Base-by-base conservation (phyloP, 176 grass and related monocot species). In the Carex pumila region DNA sequence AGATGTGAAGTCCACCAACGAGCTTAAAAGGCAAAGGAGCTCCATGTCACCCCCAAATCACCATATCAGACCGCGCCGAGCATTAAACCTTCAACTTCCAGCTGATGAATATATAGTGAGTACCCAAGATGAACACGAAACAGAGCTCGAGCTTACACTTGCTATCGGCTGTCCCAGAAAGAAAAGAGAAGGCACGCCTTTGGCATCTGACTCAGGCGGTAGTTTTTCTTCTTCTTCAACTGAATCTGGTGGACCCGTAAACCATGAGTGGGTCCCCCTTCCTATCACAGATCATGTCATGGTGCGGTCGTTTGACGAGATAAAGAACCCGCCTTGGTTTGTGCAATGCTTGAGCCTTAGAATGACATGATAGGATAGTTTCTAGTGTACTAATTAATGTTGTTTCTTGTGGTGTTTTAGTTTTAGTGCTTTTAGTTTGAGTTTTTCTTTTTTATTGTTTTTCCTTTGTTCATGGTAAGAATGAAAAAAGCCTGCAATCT, bases 71-170 rank as follows among this genome's bases (percentile, higher is more conserved):
- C 83, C 79, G 3, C 74, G 85, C 39, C 56, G 68, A 15, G 85
- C 63, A 9, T 77, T 89, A 36, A 85, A 86, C 83, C 65, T 89
- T 58, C 87, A 81, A 69, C 89, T 87, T 31, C 72, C 83, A 0
- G 87, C 62, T 2, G 85, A 86, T 43, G 87, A 90, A 65, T 81
- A 86, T 66, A 21, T 84, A 62, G 41, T 31, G 3, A 12, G 34
- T 31, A 50, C 85, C 49, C 85, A 83, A 57, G 92, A 87, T 64
- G 87, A 88, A 3, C 77, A 52, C 29, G 34, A 85, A 18, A 3
- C 88, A 12, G 86, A 74, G 11, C 83, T 94, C 6, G 75, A 90
- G 85, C 85, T 94, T 66, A 94, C 92, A 71, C 87, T 94, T 1
- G 90, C 90, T 52, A 65, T 92, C 8, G 92, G 87, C 30, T 84